Percentiles rank a stretch among this genome's conserved stretches.
Conservation (phyloP, 1,284 basidiomycete species). For the Fomitopsis betulina region DNA sequence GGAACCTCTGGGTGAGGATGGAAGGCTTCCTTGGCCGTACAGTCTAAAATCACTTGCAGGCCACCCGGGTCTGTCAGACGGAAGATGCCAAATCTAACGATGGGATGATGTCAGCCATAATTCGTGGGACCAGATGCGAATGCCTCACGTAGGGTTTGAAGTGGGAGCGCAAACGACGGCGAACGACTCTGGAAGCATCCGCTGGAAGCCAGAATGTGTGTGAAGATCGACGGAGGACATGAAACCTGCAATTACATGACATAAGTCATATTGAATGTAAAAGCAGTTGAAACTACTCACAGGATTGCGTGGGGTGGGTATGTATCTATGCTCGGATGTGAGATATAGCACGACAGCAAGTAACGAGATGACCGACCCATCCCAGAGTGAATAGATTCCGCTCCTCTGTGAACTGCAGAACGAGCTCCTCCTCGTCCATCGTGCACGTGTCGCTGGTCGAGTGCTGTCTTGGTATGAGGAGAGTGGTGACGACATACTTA, state of each 20-base stretch:
- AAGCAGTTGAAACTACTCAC: constrained; percentile 35
- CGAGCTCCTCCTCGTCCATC: constrained; percentile 84
- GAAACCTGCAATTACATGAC: constrained; percentile 54
- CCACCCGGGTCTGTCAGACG: constrained; percentile 84
- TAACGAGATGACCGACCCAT: constrained; percentile 57
- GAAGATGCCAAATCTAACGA: constrained; percentile 75
- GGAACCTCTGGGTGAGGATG: constrained; percentile 80
- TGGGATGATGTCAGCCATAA: not conserved
- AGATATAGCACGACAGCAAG: not conserved
- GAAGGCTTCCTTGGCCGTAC: constrained; percentile 69
- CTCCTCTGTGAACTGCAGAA: constrained; percentile 79
- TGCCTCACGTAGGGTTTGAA: constrained; percentile 64
- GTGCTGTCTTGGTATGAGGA: constrained; percentile 80
- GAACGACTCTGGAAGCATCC: constrained; percentile 85
- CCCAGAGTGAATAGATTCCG: constrained; percentile 79
- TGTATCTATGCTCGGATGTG: constrained; percentile 60
- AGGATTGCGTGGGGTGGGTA: constrained; percentile 87
- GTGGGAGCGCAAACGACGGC: constrained; percentile 88
- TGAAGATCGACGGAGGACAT: constrained; percentile 89
- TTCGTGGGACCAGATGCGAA: not conserved
- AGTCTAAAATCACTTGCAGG: constrained; percentile 62
- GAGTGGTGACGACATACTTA: constrained; percentile 65
- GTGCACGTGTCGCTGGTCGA: constrained; percentile 85
- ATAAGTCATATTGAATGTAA: not conserved
- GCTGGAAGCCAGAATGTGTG: constrained; percentile 83